Conservation (phyloP, 1,284 basidiomycete species). For the Ganoderma multipileum region DNA sequence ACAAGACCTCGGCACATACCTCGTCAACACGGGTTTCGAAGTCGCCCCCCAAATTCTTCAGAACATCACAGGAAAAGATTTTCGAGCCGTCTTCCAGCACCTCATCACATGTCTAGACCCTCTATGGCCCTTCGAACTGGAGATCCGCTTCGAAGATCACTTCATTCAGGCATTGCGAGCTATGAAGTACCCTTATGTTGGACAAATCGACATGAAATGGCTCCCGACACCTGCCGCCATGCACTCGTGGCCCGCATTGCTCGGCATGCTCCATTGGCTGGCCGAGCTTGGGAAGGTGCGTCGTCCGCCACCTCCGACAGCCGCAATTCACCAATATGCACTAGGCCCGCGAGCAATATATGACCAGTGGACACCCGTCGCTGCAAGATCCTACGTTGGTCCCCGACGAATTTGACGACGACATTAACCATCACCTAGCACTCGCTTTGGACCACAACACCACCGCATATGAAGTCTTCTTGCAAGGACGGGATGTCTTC, state of each 20-base stretch:
- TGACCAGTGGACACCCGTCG: constrained; percentile 66
- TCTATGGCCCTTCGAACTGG: constrained; percentile 60
- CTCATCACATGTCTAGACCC: constrained; percentile 80
- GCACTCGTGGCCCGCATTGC: constrained; percentile 83
- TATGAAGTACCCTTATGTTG: constrained; percentile 78
- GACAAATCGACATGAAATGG: constrained; percentile 80
- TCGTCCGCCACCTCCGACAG: background rate
- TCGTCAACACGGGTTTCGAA: constrained; percentile 68
- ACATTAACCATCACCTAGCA: constrained; percentile 69
- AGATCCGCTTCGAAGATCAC: constrained; percentile 80
- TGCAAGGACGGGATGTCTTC: constrained; percentile 76
- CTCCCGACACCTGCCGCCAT: constrained; percentile 85
- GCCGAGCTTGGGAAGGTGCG: constrained; percentile 80
- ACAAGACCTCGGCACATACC: constrained; percentile 75
- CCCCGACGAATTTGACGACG: constrained; percentile 76
- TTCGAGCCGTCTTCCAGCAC: constrained; percentile 80
- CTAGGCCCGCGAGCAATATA: constrained; percentile 56
- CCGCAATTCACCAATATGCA: background rate
- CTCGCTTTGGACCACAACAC: constrained; percentile 79
- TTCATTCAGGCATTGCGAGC: constrained; percentile 77
- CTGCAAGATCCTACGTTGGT: constrained; percentile 67
- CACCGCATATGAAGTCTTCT: constrained; percentile 75
- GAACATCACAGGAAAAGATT: constrained; percentile 84
- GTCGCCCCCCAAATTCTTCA: constrained; percentile 69
- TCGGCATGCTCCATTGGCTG: constrained; percentile 89